Conservation (phyloP, 2,329 filamentous ascomycete genomes). For the Monilinia vaccinii-corymbosi region DNA sequence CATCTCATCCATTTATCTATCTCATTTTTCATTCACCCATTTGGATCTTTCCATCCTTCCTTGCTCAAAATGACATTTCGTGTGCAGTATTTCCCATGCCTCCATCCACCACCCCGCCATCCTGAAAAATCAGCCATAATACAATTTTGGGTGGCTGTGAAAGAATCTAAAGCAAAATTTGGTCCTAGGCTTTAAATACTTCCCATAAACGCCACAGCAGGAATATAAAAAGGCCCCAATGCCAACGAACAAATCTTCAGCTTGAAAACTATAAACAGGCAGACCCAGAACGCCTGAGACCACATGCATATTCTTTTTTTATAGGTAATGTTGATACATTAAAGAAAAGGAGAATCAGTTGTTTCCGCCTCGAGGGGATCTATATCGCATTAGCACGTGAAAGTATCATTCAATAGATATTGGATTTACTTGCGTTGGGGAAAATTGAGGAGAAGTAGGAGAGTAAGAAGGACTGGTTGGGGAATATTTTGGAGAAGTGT, state of each 20-base stretch:
- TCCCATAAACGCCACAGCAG: constrained; percentile 8
- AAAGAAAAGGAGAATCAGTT: constrained; percentile 7
- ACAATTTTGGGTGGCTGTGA: constrained; percentile 14
- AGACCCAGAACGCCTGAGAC: constrained; percentile 11
- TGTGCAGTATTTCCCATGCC: neutral
- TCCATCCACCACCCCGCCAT: constrained; percentile 1
- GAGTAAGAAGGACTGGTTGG: constrained; percentile 24
- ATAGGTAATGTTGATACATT: constrained; percentile 25
- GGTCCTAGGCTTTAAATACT: constrained; percentile 2
- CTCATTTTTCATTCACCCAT: constrained; percentile 2
- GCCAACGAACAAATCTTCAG: constrained; percentile 11
- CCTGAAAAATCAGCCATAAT: constrained; percentile 10
- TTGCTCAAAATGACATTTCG: constrained; percentile 1
- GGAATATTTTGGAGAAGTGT: constrained; percentile 33
- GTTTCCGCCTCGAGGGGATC: constrained; percentile 22
- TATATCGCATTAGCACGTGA: constrained; percentile 11
- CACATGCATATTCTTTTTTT: constrained; percentile 17
- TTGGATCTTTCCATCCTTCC: neutral
- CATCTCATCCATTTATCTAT: constrained; percentile 1
- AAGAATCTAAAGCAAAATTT: constrained; percentile 3
- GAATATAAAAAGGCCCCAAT: constrained; percentile 9
- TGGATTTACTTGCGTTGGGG: constrained; percentile 20
- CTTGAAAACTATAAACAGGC: constrained; percentile 2
- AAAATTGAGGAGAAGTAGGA: constrained; percentile 26
- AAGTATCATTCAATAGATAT: neutral